Conservation (phyloP, 768 basidiomycete species). For the Rossbeevera mucosa region DNA sequence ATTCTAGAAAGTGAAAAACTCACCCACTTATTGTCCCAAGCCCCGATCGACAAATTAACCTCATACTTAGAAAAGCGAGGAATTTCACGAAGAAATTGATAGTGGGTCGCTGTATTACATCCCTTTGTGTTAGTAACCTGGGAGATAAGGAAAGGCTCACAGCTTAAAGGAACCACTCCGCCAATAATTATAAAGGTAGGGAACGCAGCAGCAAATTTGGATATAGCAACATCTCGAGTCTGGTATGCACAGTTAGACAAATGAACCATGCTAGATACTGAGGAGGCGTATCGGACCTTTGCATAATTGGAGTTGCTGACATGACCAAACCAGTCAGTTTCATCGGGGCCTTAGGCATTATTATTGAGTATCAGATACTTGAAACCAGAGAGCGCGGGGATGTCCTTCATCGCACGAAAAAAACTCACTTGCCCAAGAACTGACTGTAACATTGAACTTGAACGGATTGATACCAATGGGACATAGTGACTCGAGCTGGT, state of each 20-base stretch:
- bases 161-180: conserved; percentile 6
- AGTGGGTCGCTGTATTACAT: conserved; percentile 8
- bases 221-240: conserved; percentile 15
- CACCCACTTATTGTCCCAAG: conserved; percentile 20
- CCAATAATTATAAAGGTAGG: conserved; percentile 12
- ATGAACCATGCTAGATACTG: neutral
- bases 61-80: conserved; percentile 14
- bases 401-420: neutral
- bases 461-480: conserved; percentile 17
- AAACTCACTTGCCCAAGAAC: conserved; percentile 14
- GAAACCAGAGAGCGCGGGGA: neutral
- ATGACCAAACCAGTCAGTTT: conserved; percentile 17
- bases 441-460: conserved; percentile 1
- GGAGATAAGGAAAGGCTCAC: neutral
- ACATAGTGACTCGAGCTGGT: conserved; percentile 11
- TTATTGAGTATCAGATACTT: neutral
- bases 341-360: conserved; percentile 11
- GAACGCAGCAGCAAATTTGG: conserved; percentile 6
- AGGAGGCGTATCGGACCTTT: conserved; percentile 1
- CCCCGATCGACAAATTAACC: conserved; percentile 11
- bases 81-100: conserved; percentile 16
- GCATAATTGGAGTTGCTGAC: conserved; percentile 15
- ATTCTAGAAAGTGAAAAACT: neutral
- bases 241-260: neutral
- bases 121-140: neutral